Conservation (phyloP, 805 yeast species). For the Diddensiella caesifluorescens region DNA sequence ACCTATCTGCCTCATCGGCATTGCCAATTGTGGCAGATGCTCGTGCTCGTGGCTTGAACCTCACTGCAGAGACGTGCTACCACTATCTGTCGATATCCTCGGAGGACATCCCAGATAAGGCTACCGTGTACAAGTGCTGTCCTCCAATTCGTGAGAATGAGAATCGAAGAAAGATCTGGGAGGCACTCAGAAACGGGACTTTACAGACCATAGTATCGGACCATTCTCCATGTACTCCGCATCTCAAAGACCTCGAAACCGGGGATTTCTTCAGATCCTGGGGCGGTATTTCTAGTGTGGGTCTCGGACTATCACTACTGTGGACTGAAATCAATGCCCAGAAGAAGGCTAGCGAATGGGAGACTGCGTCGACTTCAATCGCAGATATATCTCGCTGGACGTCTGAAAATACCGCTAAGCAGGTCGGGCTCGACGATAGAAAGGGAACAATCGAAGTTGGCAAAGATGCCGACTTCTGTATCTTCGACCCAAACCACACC, state of each 20-base stretch:
- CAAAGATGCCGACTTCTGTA: slow-evolving; percentile 80
- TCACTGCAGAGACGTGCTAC: slow-evolving; percentile 91
- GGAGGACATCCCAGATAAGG: slow-evolving; percentile 68
- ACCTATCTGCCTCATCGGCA: slow-evolving; percentile 80
- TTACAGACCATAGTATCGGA: slow-evolving; percentile 88
- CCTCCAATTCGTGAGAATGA: slow-evolving; percentile 83
- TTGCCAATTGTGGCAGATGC: slow-evolving; percentile 69
- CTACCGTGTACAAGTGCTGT: slow-evolving; percentile 87
- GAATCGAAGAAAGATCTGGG: slow-evolving; percentile 72
- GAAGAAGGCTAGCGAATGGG: slow-evolving; percentile 17
- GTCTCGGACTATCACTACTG: slow-evolving; percentile 78
- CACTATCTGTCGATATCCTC: slow-evolving; percentile 78
- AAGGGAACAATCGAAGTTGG: slow-evolving; percentile 76
- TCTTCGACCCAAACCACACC: slow-evolving; percentile 63
- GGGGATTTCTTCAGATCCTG: slow-evolving; percentile 92
- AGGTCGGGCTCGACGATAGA: slow-evolving; percentile 65
- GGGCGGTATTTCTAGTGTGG: slow-evolving; percentile 96
- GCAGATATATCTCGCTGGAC: slow-evolving; percentile 76
- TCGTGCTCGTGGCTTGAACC: slow-evolving; percentile 36
- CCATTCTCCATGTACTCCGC: slow-evolving; percentile 95
- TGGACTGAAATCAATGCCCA: slow-evolving; percentile 55
- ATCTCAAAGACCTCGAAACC: slow-evolving; percentile 68
- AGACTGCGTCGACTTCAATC: slow-evolving; percentile 39
- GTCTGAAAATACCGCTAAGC: slow-evolving; percentile 74
- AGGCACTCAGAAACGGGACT: slow-evolving; percentile 58